Conservation (phyloP, 352 stramenopile species). For the Peronosclerospora sorghi region DNA sequence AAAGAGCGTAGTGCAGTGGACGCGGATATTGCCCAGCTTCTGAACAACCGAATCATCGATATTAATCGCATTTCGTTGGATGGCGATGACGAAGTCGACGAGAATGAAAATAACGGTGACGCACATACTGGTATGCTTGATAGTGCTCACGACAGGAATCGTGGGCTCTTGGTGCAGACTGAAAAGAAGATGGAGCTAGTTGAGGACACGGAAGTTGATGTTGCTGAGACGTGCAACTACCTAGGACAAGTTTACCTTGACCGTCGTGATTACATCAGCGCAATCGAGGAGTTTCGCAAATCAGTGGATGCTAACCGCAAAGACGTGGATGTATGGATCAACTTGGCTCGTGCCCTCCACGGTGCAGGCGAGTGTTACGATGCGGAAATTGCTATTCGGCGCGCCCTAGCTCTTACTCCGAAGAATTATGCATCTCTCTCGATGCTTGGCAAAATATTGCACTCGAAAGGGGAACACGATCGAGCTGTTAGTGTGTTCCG, state of each 20-base stretch:
- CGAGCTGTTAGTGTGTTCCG: constrained; percentile 66
- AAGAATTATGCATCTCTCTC: constrained; percentile 62
- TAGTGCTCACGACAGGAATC: constrained; percentile 8
- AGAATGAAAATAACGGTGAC: constrained; percentile 21
- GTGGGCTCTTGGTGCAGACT: constrained; percentile 16
- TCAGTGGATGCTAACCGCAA: constrained; percentile 53
- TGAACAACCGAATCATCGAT: constrained; percentile 54
- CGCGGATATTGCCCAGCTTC: constrained; percentile 29
- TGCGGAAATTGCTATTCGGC: constrained; percentile 52
- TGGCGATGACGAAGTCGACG: constrained; percentile 32
- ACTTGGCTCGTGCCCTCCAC: constrained; percentile 54
- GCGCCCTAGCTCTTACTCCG: constrained; percentile 34
- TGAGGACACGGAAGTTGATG: constrained; percentile 45
- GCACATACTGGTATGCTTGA: constrained; percentile 10
- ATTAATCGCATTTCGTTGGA: constrained; percentile 52
- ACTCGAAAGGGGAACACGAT: constrained; percentile 69
- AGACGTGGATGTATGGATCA: constrained; percentile 68
- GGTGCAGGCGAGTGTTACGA: constrained; percentile 43
- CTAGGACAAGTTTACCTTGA: constrained; percentile 59
- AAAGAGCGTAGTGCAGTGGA: constrained; percentile 32
- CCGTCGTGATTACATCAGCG: constrained; percentile 43
- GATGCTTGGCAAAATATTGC: constrained; percentile 74
- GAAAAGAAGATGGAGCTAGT: constrained; percentile 23
- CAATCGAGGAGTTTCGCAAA: constrained; percentile 59
- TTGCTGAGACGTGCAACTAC: constrained; percentile 63